Evolutionary conservation across 106 monocot species (phyloP).

Genomic region (Gastrodia elata): DNA sequence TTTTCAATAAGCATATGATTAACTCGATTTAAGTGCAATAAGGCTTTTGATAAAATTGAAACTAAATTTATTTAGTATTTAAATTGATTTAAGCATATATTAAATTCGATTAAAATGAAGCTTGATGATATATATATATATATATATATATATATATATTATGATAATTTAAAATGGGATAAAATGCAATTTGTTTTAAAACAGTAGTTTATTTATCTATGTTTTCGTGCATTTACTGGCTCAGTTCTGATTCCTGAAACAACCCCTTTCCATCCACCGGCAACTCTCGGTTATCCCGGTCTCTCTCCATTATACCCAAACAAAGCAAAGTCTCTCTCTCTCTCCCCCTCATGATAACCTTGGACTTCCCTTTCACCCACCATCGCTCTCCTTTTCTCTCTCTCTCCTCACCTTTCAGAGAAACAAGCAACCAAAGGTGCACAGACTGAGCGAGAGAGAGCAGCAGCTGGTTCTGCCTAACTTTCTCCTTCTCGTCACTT

Average conservation of each 20-base stretch:
- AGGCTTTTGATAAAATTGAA: no score
- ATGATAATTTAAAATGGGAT: no score
- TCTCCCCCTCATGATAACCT: neutral
- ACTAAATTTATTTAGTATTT: no score
- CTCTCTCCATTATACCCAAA: neutral
- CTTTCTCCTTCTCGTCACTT: conserved; percentile 1
- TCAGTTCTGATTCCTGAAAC: neutral
- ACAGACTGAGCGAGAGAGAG: neutral
- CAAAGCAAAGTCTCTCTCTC: neutral
- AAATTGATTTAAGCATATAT: no score
- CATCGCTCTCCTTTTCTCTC: conserved; percentile 10
- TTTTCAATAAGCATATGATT: no score
- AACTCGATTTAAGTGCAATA: no score
- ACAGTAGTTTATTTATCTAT: no score
- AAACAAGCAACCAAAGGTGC: neutral
- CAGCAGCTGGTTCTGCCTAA: neutral
- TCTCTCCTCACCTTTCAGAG: neutral
- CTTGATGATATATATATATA: no score
- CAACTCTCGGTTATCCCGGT: neutral
- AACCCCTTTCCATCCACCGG: neutral
- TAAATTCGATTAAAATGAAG: no score
- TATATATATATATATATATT: no score
- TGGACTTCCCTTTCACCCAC: conserved; percentile 6
- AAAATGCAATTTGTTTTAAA: no score
- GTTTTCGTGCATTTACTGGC: conserved; percentile 1